Evolutionary conservation across 495 filamentous ascomycete genomes (phyloP).

Genomic region (Penicillium parvum): DNA sequence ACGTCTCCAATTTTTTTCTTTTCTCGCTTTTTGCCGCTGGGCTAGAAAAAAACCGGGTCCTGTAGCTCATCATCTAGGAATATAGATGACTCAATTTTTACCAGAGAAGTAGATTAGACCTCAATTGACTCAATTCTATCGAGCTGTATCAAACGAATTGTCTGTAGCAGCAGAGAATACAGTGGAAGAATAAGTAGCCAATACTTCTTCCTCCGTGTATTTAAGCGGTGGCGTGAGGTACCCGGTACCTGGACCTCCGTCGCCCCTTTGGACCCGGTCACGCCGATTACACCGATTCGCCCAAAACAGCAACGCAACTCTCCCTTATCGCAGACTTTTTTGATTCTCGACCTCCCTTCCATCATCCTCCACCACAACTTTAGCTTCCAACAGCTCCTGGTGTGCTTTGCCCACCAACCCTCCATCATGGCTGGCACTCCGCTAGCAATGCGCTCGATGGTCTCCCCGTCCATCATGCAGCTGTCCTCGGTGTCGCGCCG

Average conservation of each 20-base stretch:
- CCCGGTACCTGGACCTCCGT: neutral
- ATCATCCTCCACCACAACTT: constrained; percentile 13
- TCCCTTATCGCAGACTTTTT: constrained; percentile 26
- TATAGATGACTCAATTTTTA: neutral
- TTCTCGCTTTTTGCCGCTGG: neutral
- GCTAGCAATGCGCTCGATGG: constrained; percentile 37
- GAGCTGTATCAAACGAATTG: too few relatives aligned
- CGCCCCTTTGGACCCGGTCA: constrained; percentile 7
- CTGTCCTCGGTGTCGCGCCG: constrained; percentile 40
- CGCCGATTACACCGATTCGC: constrained; percentile 43
- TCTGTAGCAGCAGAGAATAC: too few relatives aligned
- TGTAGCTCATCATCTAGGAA: neutral
- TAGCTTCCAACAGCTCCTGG: constrained; percentile 8
- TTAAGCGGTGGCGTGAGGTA: too few relatives aligned
- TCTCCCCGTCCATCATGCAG: constrained; percentile 34
- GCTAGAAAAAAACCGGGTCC: constrained; percentile 2
- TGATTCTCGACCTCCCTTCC: constrained; percentile 10
- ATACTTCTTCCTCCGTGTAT: too few relatives aligned
- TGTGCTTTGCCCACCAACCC: constrained; percentile 13
- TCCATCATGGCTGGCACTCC: constrained; percentile 40
- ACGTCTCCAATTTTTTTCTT: constrained; percentile 22
- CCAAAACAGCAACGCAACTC: constrained; percentile 34
- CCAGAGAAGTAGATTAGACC: neutral
- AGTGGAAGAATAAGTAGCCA: too few relatives aligned
- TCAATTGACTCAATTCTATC: neutral